A percentile compares a stretch with the other conserved stretches of the same genome.
These are phyloP conservation scores for Penicillium sp. DNA, from an alignment of 2,329 filamentous ascomycete species.

Conservation along the genomic window DNA sequence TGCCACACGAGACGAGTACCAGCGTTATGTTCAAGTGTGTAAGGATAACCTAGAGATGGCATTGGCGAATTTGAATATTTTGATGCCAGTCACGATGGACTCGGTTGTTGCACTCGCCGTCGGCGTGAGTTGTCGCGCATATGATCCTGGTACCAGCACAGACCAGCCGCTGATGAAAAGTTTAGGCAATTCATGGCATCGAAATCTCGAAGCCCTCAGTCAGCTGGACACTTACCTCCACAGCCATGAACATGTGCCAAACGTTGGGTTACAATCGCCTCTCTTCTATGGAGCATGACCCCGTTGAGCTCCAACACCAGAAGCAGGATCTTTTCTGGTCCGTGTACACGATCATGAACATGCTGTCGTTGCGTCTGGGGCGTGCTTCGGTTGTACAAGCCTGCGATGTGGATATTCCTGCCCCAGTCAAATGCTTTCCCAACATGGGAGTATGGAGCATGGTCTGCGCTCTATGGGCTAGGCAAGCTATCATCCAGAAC, in stretches of 20 bases:
- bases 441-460: slow-evolving; percentile 43
- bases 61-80: slow-evolving; percentile 54
- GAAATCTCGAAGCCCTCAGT: slow-evolving; percentile 64
- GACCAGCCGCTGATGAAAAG: slow-evolving; percentile 8
- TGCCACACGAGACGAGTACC: slow-evolving; percentile 28
- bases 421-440: slow-evolving; percentile 24
- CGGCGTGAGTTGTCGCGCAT: slow-evolving; percentile 49
- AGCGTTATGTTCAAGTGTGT: slow-evolving; percentile 39
- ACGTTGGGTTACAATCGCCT: slow-evolving; percentile 61
- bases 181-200: slow-evolving; percentile 62
- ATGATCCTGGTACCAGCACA: background rate
- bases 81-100: slow-evolving; percentile 58
- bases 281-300: slow-evolving; percentile 31
- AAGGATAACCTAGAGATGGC: slow-evolving; percentile 49
- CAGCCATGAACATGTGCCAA: slow-evolving; percentile 63
- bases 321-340: slow-evolving; percentile 58
- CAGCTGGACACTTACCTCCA: slow-evolving; percentile 64
- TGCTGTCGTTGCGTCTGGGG: slow-evolving; percentile 61
- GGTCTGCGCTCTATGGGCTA: slow-evolving; percentile 58
- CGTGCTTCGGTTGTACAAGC: slow-evolving; percentile 61
- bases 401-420: slow-evolving; percentile 58
- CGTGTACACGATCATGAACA: slow-evolving; percentile 61
- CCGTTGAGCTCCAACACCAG: slow-evolving; percentile 31
- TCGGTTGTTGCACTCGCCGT: slow-evolving; percentile 63
- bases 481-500: slow-evolving; percentile 59